Percentiles rank a stretch among this genome's conserved stretches.
Conservation (phyloP, 345 rosid species). For the Murraya paniculata region DNA sequence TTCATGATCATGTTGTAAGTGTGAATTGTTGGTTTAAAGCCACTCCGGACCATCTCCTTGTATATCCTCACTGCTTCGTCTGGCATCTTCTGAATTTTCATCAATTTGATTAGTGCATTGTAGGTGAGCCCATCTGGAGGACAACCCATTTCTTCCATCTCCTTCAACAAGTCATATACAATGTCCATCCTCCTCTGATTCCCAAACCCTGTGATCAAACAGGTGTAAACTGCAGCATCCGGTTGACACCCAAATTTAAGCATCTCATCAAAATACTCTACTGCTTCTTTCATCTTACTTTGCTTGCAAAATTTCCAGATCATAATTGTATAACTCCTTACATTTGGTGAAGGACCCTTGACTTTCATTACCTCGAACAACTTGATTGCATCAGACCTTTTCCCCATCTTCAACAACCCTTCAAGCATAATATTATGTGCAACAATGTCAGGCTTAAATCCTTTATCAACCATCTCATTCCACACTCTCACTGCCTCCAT, state of each 20-base stretch:
- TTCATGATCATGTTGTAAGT: constrained; percentile 86
- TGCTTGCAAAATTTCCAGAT: constrained; percentile 75
- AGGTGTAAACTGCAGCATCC: constrained; percentile 75
- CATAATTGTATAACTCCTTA: constrained; percentile 69
- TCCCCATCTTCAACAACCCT: constrained; percentile 65
- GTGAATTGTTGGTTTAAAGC: constrained; percentile 69
- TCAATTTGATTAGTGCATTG: constrained; percentile 72
- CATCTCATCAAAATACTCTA: constrained; percentile 79
- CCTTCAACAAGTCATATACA: constrained; percentile 62
- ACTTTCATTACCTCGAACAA: constrained; percentile 81
- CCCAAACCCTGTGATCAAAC: constrained; percentile 86
- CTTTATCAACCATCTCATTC: constrained; percentile 86
- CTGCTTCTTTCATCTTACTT: constrained; percentile 63
- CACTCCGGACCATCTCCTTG: constrained; percentile 60
- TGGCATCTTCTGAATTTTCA: constrained; percentile 60
- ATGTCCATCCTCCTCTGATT: constrained; percentile 59
- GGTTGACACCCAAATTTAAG: constrained; percentile 51
- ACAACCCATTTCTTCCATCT: constrained; percentile 75
- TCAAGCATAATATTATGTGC: constrained; percentile 76
- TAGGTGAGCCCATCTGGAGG: constrained; percentile 85
- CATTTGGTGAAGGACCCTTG: constrained; percentile 71
- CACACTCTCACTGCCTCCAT: constrained; percentile 90
- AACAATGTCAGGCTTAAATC: constrained; percentile 70
- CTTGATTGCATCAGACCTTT: constrained; percentile 74
- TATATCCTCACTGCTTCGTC: constrained; percentile 67